Base-by-base conservation (phyloP, 1,284 basidiomycete species). In the Phylloboletellus chloephorus region DNA sequence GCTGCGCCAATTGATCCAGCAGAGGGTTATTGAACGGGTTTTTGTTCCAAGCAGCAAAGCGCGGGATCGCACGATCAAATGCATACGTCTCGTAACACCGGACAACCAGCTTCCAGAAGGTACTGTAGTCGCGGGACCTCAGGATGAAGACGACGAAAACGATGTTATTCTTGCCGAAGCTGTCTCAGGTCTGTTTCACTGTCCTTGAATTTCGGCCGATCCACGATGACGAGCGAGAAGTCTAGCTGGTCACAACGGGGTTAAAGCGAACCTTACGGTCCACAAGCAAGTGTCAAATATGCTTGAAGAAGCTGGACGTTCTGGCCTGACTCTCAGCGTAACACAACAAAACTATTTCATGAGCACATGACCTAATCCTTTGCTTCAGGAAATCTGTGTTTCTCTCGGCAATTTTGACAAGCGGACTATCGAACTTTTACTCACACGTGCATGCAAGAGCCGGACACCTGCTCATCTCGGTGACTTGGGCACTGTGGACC, bases 201-300 rank as follows among this genome's bases (percentile, higher is more conserved):
- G n/a, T n/a, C n/a, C 3, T 9, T 29, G 19, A 34, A 29, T 19
- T 17, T 34, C 16, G 20, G 12, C 26, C 25, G 24, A 23, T 36
- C 25, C 39, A 24, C 31, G 15, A 5, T 37, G 16, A 32, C 35
- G 25, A 48, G 26, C 20, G 25, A 30, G 17, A 19, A 23, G 28
- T 21, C n/a, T 42, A 64, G 63, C 29, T 30, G 37, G 26, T 33
- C 48, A 37, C 37, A 50, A 35, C 63, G 69, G 48, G 6, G 60
- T 85, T 20, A 83, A 77, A 52, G 58, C 70, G 46, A 80, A 79
- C 51, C 54, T 77, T 9, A 79, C 83, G 2, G 68, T 89, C 36
- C 83, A 89, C 52, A 77, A 77, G 44, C 88, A 91, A 58, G 77
- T 90, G 4, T 66, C 84, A 21, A 73, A 84, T 50, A 60, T 87